Base-by-base conservation (phyloP, 768 basidiomycete species). In the Cantharellus anzutake region DNA sequence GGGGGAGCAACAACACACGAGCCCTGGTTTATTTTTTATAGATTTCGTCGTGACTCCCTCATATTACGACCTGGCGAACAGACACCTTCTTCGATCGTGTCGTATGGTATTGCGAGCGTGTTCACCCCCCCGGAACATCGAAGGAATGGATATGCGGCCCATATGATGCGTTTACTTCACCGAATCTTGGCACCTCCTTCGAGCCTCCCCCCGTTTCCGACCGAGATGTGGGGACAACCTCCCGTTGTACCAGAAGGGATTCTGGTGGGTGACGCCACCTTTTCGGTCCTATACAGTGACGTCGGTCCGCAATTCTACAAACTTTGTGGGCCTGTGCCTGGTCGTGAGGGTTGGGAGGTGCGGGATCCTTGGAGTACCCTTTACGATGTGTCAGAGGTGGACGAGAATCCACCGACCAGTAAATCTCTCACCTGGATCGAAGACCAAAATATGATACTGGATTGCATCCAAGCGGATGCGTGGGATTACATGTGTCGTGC, bases 81-180 rank as follows among this genome's bases (percentile, higher is more conserved):
- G 11, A 37, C 52, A 37, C 7, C 52, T 7, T 11, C 35, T 11
- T 37, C 16, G 14, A 41, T 42, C 5, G 35, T 14, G 7, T 39
- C 56, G 35, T 57, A 57, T 37, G 56, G 56, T 5, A 57, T 57
- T 40, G 56, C 38, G 5, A 14, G 5, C 40, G 56, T 57, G 35
- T 57, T 40, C 37, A 57, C 56, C 11, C 56, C 56, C 1, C 7
- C 7, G 14, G 14, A 14, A 42, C 35, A 7, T 57, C 56, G 56
- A 39, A 14, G 40, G 38, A 57, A 57, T 14, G 56, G 56, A 16
- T 83, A 81, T 62, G 80, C 77, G 5, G 66, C 67, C 5, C 78
- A 80, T 61, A 80, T 82, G 80, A 80, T 83, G 80, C 71, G 75
- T 11, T 73, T 84, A 34, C 59, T 84, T 41, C 81, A 84, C 64